Conservation (phyloP, 176 grass and related monocot species). For the Miscanthus lutarioriparius region DNA sequence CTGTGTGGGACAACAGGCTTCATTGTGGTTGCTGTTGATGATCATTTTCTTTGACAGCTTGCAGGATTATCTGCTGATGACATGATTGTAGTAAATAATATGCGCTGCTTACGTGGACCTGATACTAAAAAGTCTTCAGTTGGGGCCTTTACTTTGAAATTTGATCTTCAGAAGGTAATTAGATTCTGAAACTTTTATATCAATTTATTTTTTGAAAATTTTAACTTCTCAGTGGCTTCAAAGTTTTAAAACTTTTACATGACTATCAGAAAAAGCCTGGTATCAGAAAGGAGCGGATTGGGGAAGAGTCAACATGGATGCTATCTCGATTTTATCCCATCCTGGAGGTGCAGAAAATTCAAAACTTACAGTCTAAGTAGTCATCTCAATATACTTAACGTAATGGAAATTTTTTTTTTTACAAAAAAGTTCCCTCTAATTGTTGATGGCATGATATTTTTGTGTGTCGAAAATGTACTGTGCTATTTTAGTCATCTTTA, state of each 20-base stretch:
- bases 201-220: background rate
- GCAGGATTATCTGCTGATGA: slow-evolving; percentile 75
- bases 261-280: slow-evolving; percentile 68
- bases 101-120: slow-evolving; percentile 55
- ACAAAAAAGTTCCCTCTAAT: background rate
- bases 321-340: slow-evolving; percentile 86
- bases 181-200: background rate
- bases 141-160: slow-evolving; percentile 69
- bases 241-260: slow-evolving; percentile 4
- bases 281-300: slow-evolving; percentile 64
- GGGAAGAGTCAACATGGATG: slow-evolving; percentile 68
- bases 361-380: background rate
- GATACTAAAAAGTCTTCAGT: slow-evolving; percentile 70
- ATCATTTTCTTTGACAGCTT: slow-evolving; percentile 52
- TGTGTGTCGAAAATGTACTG: background rate
- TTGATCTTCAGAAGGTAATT: slow-evolving; percentile 74
- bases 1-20: background rate
- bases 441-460: slow-evolving; percentile 20
- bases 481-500: background rate
- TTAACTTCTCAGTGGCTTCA: background rate
- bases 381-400: slow-evolving; percentile 2
- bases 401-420: background rate
- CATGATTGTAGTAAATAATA: slow-evolving; percentile 75
- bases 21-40: background rate
- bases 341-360: slow-evolving; percentile 58